Base-by-base conservation (phyloP, 2,329 filamentous ascomycete species). In the Ophiostoma sp. region DNA sequence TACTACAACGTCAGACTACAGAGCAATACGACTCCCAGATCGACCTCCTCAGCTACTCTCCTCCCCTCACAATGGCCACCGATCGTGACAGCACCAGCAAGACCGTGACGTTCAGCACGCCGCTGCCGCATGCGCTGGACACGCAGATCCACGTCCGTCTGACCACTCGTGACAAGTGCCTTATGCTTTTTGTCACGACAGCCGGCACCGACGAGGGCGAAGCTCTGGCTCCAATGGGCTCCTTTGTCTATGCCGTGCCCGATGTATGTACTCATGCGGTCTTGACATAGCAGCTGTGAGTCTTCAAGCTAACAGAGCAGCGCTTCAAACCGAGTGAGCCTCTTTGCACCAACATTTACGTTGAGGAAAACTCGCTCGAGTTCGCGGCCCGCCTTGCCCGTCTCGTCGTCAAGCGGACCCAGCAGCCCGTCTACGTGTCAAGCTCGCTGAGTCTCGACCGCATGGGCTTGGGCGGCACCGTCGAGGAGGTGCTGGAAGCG, bases 401-500 rank as follows among this genome's bases (percentile, higher is more conserved):
- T 81, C 87, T 97, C 1, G 82, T 98, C 17, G 93, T 92, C n/a
- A 89, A 90, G 71, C 91, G 89, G 77, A 88, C 91, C 36, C 85
- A 87, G 42, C 88, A 90, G 75, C 94, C 94, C 0, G 91, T 93
- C n/a, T 98, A 98, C 80, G 93, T 98, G 22, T 93, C 93, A 28
- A 97, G 93, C 80, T 97, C 94, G 45, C 90, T 97, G 78, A 93
- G 91, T 77, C 90, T 98, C 76, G 88, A 88, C 17, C 89, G 87
- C 78, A 87, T 91, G 6, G 92, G 91, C 1, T 88, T 94, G 78
- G 94, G 94, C 11, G 92, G 94, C 25, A 92, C 90, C 0, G 89
- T 95, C 7, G 95, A 98, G 80, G 96, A 98, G 84, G 95, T 98
- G 83, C 95, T 98, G 90, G 94, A 95, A 79, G 93, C 92, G 0